Evolutionary conservation across 2,329 filamentous ascomycete species (phyloP).

Genomic region (Talaromyces funiculosus): DNA sequence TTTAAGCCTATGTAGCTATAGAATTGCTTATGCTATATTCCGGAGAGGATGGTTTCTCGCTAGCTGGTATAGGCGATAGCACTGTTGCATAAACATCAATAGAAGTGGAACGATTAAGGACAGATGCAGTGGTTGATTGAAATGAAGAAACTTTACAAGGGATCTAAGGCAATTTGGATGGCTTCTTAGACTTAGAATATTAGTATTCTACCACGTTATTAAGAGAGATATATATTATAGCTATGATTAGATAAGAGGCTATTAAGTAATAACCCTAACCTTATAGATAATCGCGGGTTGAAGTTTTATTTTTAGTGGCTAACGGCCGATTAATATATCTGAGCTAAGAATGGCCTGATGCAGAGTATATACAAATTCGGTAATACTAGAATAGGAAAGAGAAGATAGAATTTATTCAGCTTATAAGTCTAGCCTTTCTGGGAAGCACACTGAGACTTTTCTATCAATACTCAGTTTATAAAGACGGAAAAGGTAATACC

Average conservation of each 20-base stretch:
- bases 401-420: neutral
- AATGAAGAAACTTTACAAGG: neutral
- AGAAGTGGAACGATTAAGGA: neutral
- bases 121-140: neutral
- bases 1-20: neutral
- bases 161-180: neutral
- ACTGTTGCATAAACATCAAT: neutral
- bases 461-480: no score
- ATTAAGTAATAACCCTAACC: neutral
- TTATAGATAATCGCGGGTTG: neutral
- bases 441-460: no score
- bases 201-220: neutral
- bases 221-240: neutral
- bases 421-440: no score
- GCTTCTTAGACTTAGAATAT: neutral
- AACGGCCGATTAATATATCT: neutral
- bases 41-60: neutral
- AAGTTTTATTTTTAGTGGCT: neutral
- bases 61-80: neutral
- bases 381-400: neutral
- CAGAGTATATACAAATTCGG: neutral
- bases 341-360: neutral
- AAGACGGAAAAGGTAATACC: no score
- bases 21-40: neutral
- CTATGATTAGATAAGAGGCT: neutral